Evolutionary conservation across 164 flowering plant species (phyloP), one percentile per base, ranked within the genome.

Genomic region (Magnolia officinalis): DNA sequence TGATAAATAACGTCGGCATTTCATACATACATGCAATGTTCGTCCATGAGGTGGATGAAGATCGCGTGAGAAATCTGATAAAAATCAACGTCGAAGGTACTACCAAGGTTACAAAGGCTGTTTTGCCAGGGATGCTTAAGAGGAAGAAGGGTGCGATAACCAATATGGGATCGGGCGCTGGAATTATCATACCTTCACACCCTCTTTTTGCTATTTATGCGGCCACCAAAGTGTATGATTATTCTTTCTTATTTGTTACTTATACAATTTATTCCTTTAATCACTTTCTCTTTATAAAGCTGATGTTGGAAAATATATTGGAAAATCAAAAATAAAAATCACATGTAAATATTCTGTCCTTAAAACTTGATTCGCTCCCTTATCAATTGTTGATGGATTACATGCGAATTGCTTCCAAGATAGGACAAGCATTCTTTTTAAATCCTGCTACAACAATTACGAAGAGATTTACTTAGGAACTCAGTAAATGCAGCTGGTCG

Each of bases 131-230:
- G 59, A 93, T 95, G 98, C 45, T 95, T 63, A 81, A 87, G 92
- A 92, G 89, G 83, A 92, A 89, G 86, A 92, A 73, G 75, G 98
- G 98, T 1, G 98, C 98, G 4, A 92, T 93, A 80, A 93, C 93
- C 7, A 95, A 92, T 78, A 86, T 92, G 68, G 98, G 97, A 10
- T 95, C 98, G 16, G 96, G 93, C 66, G 91, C 90, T 69, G 90
- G 97, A 1, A 87, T 77, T 84, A 90, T 90, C 4, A 83, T 92
- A 2, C 98, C 98, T 73, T 91, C 97, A 9, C 90, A 88, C 83
- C 98, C 99, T 69, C 90, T 95, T 67, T 90, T 91, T 67, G 83
- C 98, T 74, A 89, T 92, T 72, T 95, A 95, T 81, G 96, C 96
- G 16, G 96, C 94, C 63, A 84, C 99, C 0, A 95, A 95, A 87